phyloP scores from a whole-genome alignment of 2,329 filamentous ascomycete species.

The Gaeumannomyces sp. region DNA sequence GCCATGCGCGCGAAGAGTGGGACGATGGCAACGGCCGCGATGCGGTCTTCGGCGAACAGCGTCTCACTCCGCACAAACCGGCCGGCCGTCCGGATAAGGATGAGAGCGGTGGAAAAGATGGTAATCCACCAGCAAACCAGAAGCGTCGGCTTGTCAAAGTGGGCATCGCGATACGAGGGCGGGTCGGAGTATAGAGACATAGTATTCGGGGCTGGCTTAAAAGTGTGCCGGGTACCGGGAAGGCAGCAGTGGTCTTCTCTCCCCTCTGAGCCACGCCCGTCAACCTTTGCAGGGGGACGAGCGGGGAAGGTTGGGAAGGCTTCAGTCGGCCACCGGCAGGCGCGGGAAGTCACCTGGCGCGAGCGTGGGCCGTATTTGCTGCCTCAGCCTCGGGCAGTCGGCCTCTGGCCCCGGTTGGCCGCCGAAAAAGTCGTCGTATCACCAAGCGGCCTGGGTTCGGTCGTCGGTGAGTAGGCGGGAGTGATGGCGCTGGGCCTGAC shows the following conservation, averaged over 20 bases:
- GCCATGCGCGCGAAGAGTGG: conserved; percentile 81
- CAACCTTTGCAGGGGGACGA: conserved; percentile 55
- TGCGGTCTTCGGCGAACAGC: conserved; percentile 82
- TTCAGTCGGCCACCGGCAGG: conserved; percentile 15
- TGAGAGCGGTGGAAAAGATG: conserved; percentile 74
- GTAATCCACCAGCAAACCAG: conserved; percentile 97
- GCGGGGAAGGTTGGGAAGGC: conserved; percentile 38
- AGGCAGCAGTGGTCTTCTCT: background rate
- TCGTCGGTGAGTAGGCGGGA: too few relatives aligned
- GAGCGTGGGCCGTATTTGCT: background rate
- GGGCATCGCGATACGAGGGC: conserved; percentile 39
- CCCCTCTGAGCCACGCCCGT: conserved; percentile 41
- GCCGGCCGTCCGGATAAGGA: conserved; percentile 72
- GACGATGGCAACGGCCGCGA: conserved; percentile 73
- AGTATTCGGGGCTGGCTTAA: conserved; percentile 18
- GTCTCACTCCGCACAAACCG: conserved; percentile 81
- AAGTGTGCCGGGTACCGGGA: conserved; percentile 11
- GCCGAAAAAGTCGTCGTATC: background rate
- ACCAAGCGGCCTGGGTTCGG: too few relatives aligned
- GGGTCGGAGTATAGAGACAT: conserved; percentile 56
- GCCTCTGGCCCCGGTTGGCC: background rate
- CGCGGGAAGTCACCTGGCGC: background rate
- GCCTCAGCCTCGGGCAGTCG: background rate
- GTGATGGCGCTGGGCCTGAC: too few relatives aligned
- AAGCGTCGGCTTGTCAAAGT: conserved; percentile 77